phyloP scores from a whole-genome alignment of 2,329 filamentous ascomycete genomes.

The Fusarium sp. region DNA sequence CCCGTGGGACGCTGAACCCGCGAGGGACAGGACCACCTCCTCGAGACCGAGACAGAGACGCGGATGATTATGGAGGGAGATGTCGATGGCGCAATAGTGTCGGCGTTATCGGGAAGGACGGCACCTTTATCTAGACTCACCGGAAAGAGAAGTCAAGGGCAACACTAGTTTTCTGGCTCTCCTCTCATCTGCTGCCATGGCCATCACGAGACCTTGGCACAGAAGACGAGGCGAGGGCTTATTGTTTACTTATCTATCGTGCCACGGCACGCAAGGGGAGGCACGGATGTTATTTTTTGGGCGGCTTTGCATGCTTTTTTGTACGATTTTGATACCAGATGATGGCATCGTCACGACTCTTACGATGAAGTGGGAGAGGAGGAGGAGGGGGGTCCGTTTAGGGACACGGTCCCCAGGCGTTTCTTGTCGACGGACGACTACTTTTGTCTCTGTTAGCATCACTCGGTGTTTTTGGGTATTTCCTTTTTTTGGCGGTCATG shows the following conservation, averaged over 20 bases:
- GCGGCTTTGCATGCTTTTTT: conserved; percentile 39
- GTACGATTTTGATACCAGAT: conserved; percentile 45
- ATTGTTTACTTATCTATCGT: conserved; percentile 1
- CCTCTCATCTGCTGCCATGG: background rate
- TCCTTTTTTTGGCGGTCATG: conserved; percentile 4
- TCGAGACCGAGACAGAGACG: conserved; percentile 47
- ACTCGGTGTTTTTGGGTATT: conserved; percentile 21
- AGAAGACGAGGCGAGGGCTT: conserved; percentile 2
- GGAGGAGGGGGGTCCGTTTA: conserved; percentile 23
- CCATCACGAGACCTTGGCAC: conserved; percentile 1
- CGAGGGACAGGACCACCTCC: conserved; percentile 48
- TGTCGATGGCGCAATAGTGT: conserved; percentile 69
- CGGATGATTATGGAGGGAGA: conserved; percentile 51
- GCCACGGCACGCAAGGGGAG: conserved; percentile 1
- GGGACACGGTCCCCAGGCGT: conserved; percentile 31
- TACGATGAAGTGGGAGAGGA: conserved; percentile 31
- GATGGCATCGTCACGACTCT: conserved; percentile 40
- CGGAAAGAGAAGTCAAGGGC: background rate
- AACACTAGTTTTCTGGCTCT: background rate
- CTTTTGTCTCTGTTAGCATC: conserved; percentile 29
- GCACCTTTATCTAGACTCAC: conserved; percentile 60
- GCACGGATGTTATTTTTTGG: conserved; percentile 9
- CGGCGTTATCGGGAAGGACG: conserved; percentile 63
- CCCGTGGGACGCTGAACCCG: conserved; percentile 56
- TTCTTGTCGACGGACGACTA: conserved; percentile 29